Evolutionary conservation across 306 rosid species (phyloP).

Genomic region (Pueraria montana): DNA sequence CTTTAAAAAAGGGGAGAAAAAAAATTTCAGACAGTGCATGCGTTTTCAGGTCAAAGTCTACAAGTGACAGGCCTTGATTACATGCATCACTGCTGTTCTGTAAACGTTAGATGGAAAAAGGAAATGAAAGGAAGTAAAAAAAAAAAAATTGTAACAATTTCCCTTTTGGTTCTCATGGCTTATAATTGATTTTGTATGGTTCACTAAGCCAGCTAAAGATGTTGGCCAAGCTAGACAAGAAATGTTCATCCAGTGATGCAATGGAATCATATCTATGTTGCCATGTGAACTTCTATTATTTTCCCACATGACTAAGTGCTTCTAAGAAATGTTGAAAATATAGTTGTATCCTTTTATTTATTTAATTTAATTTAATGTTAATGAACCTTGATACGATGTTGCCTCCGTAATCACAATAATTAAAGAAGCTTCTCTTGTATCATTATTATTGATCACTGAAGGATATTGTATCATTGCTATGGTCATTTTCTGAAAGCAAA

Average conservation of each 20-base stretch:
- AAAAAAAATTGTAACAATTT: slow-evolving; percentile 31
- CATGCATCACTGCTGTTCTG: slow-evolving; percentile 64
- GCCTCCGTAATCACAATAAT: not conserved
- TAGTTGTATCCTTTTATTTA: not conserved
- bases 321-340: not conserved
- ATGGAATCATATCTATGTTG: slow-evolving; percentile 12
- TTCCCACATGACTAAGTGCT: not conserved
- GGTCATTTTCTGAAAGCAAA: too few relatives aligned
- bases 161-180: slow-evolving; percentile 34
- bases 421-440: not conserved
- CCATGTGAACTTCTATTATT: not conserved
- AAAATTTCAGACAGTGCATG: slow-evolving; percentile 45
- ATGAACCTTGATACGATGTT: not conserved
- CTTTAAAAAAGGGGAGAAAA: not conserved
- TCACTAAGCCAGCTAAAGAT: slow-evolving; percentile 20
- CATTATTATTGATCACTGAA: not conserved
- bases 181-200: slow-evolving; percentile 10
- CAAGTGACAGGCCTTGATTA: slow-evolving; percentile 80
- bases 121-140: not conserved
- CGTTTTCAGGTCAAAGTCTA: slow-evolving; percentile 84
- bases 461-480: too few relatives aligned
- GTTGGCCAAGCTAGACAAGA: slow-evolving; percentile 21
- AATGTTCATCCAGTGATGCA: slow-evolving; percentile 10
- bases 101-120: slow-evolving; percentile 57
- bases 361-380: not conserved